Conservation (phyloP, 306 rosid species). For the Vachellia pachyceras region DNA sequence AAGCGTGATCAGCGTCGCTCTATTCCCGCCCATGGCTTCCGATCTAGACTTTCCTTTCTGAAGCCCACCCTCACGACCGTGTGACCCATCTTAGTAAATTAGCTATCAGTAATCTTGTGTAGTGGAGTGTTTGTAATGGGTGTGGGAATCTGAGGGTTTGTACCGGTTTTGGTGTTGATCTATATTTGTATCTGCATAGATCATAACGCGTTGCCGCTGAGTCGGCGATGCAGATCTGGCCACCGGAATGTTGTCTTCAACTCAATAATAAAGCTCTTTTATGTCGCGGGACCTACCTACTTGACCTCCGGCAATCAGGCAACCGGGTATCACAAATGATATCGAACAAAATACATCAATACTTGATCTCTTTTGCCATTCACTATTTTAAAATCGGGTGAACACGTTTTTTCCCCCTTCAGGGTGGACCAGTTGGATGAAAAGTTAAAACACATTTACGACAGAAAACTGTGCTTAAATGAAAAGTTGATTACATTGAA, state of each 20-base stretch:
- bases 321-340: not conserved
- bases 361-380: not conserved
- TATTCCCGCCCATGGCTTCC: not conserved
- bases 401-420: not conserved
- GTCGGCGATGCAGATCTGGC: not conserved
- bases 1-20: conserved; percentile 20
- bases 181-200: not conserved
- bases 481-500: not conserved
- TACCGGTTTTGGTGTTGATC: not conserved
- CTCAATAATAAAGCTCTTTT: not conserved
- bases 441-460: not conserved
- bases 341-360: not conserved
- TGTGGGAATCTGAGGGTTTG: not conserved
- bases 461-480: not conserved
- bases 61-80: not conserved
- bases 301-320: not conserved
- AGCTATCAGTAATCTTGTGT: not conserved
- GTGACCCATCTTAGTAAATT: not conserved
- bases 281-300: not conserved
- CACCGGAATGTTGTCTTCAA: not conserved
- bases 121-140: not conserved
- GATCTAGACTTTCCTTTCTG: conserved; percentile 40
- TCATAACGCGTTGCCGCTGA: not conserved
- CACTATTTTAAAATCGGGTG: not conserved
- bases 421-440: not conserved